Base-by-base conservation (phyloP, 805 yeast genomes). In the Zygosaccharomyces pseudorouxii region DNA sequence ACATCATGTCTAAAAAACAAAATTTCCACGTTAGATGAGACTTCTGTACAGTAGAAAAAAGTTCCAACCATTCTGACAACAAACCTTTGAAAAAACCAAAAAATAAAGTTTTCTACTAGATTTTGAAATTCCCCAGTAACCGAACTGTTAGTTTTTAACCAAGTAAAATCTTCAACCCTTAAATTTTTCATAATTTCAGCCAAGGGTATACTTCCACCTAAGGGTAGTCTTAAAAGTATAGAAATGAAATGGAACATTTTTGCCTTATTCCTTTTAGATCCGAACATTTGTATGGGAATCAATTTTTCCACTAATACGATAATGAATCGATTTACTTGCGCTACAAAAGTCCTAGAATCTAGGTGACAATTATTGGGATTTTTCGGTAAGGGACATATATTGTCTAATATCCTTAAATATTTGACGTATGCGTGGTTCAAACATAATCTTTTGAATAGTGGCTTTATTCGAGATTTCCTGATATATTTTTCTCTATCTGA, bases 1-100 rank as follows among this genome's bases (percentile, higher is more conserved):
- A 70, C 64, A 20, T 67, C 71, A 46, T 81, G 89, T 14, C 82
- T 73, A 56, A 77, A 86, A 58, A 71, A 86, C 0, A 72, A 46
- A 0, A 79, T 49, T 3, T 67, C 65, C 8, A 60, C 65, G 0
- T 70, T 60, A 0, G 73, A 71, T 8, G 79, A 75, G 1, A 71
- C 64, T 42, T 82, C 85, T 0, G 93, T 82, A 4, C 84, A 81
- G 59, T 86, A 82, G 69, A 88, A 89, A 57, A 78, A 79, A 0
- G 76, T 63, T 0, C 70, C 63, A 0, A 86, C 55, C 1, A 86
- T 50, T 14, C 68, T 71, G 6, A 75, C 67, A 0, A 86, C 53
- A 44, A 81, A 72, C 0, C 30, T 35, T 0, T 64, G 52, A 36
- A 84, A 76, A 1, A 84, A 42, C 96, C 96, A 90, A 1, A 45